These are phyloP conservation scores for Magnolia officinalis DNA, from an alignment of 164 flowering plant genomes.

Conservation along the genomic window DNA sequence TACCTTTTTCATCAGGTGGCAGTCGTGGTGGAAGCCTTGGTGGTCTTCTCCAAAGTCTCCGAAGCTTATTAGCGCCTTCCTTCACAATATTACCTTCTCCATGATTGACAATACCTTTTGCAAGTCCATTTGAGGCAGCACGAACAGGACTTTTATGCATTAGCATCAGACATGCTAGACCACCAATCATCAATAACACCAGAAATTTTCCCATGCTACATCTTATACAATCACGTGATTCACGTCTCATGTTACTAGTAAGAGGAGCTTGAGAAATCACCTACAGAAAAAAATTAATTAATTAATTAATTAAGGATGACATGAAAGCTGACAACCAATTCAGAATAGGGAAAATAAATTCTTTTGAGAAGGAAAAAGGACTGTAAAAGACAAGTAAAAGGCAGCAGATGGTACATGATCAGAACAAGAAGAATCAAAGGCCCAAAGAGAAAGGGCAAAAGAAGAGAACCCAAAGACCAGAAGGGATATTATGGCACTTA, in stretches of 20 bases:
- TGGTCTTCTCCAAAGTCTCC: constrained; percentile 60
- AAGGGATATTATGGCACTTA: too few species aligned
- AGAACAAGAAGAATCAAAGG: too few species aligned
- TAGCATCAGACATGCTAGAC: constrained; percentile 59
- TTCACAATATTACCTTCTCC: constrained; percentile 21
- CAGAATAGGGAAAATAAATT: background rate
- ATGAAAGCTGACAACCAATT: background rate
- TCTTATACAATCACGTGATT: constrained; percentile 54
- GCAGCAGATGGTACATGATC: too few species aligned
- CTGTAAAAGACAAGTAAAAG: too few species aligned
- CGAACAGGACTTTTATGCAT: constrained; percentile 35
- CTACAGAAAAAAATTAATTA: constrained; percentile 33
- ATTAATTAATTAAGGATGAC: background rate
- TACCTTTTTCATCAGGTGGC: constrained; percentile 57
- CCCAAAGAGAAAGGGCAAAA: too few species aligned
- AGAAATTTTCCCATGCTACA: constrained; percentile 90
- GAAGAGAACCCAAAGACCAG: too few species aligned
- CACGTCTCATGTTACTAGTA: constrained; percentile 50
- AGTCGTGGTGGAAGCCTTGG: constrained; percentile 93
- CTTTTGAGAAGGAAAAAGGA: too few species aligned
- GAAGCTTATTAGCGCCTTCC: constrained; percentile 29
- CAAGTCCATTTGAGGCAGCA: constrained; percentile 28
- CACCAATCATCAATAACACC: constrained; percentile 56
- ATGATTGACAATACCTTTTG: constrained; percentile 21
- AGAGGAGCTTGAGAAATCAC: constrained; percentile 49